Base-by-base conservation (phyloP, 768 basidiomycete species). In the Auriscalpium microsporum region DNA sequence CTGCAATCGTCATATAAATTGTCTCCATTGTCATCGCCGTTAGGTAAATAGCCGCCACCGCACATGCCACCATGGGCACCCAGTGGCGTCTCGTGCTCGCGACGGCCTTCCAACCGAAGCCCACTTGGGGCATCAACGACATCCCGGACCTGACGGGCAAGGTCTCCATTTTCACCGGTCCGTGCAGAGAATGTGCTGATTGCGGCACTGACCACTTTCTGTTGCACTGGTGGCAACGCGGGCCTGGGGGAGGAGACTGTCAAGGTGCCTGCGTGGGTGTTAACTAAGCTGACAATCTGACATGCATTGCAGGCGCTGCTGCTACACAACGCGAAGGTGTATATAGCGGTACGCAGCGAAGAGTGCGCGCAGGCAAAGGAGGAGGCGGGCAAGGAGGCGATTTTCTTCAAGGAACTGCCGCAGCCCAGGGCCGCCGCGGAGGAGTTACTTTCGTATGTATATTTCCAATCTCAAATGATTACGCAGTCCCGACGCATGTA, bases 351-450 rank as follows among this genome's bases (percentile, higher is more conserved):
- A 5, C 53, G 50, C 10, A 37, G 38, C 3, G 40, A 37, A 11
- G 52, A 52, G 37, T 48, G 52, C 10, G 13, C 45, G 5, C 14
- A 44, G 23, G 19, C 9, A 10, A 74, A 81, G 60, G 19, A 56
- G 28, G 66, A 53, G 42, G 78, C 77, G 0, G 77, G 79, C 33
- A 72, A 67, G 50, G 69, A 72, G 38, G 70, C 74, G 3, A 45
- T 76, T 21, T 79, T 73, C 55, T 63, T 80, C 0, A 62, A 73
- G 5, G 69, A 69, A 59, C 62, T 81, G 4, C 54, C 59, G 9
- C 63, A 67, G 4, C 67, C 80, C 21, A 71, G 69, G 47, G 57
- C 50, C 10, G 68, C 75, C 0, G 79, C 74, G 1, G 62, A 72
- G 34, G 71, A 73, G 38, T 76, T 74, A 57, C 42, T 70, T 51